Conservation (phyloP, 164 flowering plant genomes). For the Magnolia officinalis region DNA sequence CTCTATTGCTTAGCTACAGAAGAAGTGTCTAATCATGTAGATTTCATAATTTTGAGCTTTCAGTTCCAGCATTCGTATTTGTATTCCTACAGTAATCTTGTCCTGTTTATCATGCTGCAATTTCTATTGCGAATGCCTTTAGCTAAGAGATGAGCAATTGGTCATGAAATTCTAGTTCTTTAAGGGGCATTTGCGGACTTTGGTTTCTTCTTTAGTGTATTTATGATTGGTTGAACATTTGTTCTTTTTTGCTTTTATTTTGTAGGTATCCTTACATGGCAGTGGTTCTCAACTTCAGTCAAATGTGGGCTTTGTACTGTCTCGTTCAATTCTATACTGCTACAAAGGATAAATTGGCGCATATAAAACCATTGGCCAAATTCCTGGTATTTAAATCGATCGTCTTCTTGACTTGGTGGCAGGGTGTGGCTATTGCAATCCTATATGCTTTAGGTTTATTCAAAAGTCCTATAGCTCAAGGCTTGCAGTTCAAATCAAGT, state of each 20-base stretch:
- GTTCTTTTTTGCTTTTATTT: constrained; percentile 7
- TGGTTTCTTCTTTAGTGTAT: too few species aligned
- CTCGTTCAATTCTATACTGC: constrained; percentile 83
- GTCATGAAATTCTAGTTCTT: too few species aligned
- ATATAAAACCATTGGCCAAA: constrained; percentile 85
- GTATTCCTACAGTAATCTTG: too few species aligned
- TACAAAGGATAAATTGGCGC: constrained; percentile 79
- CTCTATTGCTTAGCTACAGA: too few species aligned
- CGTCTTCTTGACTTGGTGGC: constrained; percentile 99
- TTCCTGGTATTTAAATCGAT: constrained; percentile 90
- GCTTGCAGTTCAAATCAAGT: constrained; percentile 77
- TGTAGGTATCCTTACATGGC: constrained; percentile 92
- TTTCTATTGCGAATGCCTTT: too few species aligned
- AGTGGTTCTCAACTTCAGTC: constrained; percentile 92
- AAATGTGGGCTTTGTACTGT: constrained; percentile 98
- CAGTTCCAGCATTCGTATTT: too few species aligned
- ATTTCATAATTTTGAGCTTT: too few species aligned
- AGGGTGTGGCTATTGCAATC: constrained; percentile 90
- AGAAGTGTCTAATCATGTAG: too few species aligned
- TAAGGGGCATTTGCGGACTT: too few species aligned
- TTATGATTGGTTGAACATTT: background rate
- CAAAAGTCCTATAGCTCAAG: constrained; percentile 82
- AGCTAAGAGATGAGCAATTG: too few species aligned
- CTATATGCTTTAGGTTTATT: constrained; percentile 73
- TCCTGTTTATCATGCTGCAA: too few species aligned